Conservation (phyloP, 768 basidiomycete genomes). For the Rhodotorula paludigena region DNA sequence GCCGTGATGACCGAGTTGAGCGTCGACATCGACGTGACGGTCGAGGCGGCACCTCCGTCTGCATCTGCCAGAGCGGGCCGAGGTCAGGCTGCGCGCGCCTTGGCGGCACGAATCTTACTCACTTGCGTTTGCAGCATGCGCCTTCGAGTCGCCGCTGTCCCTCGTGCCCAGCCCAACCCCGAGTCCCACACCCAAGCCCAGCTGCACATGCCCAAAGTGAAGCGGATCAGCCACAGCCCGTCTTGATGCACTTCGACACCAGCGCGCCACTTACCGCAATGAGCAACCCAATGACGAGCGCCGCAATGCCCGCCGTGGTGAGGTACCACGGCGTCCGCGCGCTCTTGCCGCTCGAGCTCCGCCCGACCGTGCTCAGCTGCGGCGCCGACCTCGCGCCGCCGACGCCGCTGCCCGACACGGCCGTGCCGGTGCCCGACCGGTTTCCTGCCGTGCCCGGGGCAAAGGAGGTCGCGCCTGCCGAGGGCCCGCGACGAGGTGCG, state of each 20-base stretch:
- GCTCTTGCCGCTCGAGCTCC: slow-evolving; percentile 20
- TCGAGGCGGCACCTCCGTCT: slow-evolving; percentile 5
- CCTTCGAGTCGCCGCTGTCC: neutral
- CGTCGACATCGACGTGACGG: slow-evolving; percentile 13
- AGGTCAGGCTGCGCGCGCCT: neutral
- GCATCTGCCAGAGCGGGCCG: neutral
- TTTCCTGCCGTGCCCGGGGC: neutral
- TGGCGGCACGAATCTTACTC: neutral
- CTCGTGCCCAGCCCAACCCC: slow-evolving; percentile 27
- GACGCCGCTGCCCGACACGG: neutral
- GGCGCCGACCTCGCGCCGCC: neutral
- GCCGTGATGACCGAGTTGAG: slow-evolving; percentile 9
- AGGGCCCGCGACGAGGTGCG: neutral
- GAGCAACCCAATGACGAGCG: neutral
- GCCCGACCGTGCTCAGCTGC: slow-evolving; percentile 2
- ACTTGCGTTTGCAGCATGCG: neutral
- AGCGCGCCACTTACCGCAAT: neutral
- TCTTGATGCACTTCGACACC: accelerated
- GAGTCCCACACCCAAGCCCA: slow-evolving; percentile 26
- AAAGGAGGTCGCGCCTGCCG: neutral
- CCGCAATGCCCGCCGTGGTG: neutral
- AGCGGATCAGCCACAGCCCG: too few relatives aligned
- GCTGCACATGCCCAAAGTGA: neutral
- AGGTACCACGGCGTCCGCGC: slow-evolving; percentile 25
- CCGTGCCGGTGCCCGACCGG: neutral